Evolutionary conservation across 352 stramenopile genomes (phyloP).

Genomic region (Pythium brachiatum): DNA sequence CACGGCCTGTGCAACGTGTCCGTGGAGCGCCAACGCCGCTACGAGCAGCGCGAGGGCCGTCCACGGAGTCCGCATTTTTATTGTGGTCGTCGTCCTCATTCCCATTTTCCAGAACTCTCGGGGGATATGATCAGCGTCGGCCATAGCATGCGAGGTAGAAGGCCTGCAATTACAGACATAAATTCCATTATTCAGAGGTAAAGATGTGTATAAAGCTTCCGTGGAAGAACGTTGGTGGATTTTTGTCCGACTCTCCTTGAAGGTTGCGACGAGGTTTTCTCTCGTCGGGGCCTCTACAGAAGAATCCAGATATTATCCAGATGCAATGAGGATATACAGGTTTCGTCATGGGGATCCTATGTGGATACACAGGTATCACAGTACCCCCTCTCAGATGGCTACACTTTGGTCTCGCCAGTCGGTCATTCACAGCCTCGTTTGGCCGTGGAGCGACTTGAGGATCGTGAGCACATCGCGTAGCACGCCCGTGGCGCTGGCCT

Average conservation of each 20-base stretch:
- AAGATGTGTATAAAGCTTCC: not conserved
- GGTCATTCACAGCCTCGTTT: not conserved
- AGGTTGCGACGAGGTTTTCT: not conserved
- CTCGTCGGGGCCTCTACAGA: slow-evolving; percentile 4
- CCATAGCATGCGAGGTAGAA: too few relatives aligned
- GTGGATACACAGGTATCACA: not conserved
- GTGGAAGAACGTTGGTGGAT: not conserved
- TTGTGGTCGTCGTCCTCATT: not conserved
- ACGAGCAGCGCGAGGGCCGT: not conserved
- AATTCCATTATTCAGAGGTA: not conserved
- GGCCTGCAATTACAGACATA: too few relatives aligned
- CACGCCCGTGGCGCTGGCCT: slow-evolving; percentile 64
- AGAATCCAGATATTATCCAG: slow-evolving; percentile 9
- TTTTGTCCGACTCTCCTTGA: not conserved
- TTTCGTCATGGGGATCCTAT: not conserved
- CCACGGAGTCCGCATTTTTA: not conserved
- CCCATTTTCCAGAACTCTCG: not conserved
- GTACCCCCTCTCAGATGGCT: slow-evolving; percentile 5
- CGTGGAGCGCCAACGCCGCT: not conserved
- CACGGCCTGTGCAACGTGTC: too few relatives aligned
- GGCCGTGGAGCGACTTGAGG: slow-evolving; percentile 57
- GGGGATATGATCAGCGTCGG: not conserved
- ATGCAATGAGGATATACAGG: slow-evolving; percentile 1
- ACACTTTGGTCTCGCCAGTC: slow-evolving; percentile 9
- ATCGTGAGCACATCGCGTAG: slow-evolving; percentile 78